Percentiles rank a stretch among this genome's conserved stretches.
Evolutionary conservation across 768 basidiomycete genomes (phyloP).

Genomic region (Mycena alexandri): DNA sequence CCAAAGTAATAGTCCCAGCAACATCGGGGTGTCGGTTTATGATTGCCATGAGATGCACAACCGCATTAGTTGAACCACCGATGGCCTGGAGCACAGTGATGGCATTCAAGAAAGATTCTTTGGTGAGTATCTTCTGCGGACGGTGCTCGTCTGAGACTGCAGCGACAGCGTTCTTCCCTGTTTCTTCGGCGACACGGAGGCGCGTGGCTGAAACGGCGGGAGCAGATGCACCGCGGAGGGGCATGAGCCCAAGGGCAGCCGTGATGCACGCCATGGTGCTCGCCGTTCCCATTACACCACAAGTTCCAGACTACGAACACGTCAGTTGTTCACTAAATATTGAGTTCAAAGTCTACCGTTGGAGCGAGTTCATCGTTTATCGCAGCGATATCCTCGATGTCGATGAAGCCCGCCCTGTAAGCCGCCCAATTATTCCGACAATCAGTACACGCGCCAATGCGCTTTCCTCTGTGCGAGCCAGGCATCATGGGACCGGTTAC

Average conservation of each 20-base stretch:
- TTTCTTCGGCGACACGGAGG: conserved; percentile 37
- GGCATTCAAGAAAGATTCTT: conserved; percentile 72
- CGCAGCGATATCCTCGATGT: conserved; percentile 38
- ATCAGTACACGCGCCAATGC: conserved; percentile 37
- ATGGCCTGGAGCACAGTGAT: conserved; percentile 70
- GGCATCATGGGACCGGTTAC: conserved; percentile 39
- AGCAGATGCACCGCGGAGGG: conserved; percentile 36
- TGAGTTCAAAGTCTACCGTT: conserved; percentile 15
- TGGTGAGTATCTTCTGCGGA: conserved; percentile 61
- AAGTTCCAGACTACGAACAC: conserved; percentile 27
- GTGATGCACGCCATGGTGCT: conserved; percentile 38
- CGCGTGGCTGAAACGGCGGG: conserved; percentile 37
- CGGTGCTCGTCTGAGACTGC: conserved; percentile 30
- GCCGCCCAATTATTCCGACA: conserved; percentile 38
- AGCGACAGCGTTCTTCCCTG: conserved; percentile 33
- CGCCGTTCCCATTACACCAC: conserved; percentile 39
- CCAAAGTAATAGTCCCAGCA: conserved; percentile 34
- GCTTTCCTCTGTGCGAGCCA: conserved; percentile 31
- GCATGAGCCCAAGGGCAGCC: conserved; percentile 37
- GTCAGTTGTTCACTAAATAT: conserved; percentile 7
- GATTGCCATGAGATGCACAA: conserved; percentile 70
- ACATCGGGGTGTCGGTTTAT: conserved; percentile 70
- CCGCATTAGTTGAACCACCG: conserved; percentile 76
- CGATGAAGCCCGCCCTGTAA: conserved; percentile 36
- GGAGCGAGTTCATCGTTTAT: conserved; percentile 37